phyloP scores from a whole-genome alignment of 345 rosid genomes.

The Moricandia moricandioides region DNA sequence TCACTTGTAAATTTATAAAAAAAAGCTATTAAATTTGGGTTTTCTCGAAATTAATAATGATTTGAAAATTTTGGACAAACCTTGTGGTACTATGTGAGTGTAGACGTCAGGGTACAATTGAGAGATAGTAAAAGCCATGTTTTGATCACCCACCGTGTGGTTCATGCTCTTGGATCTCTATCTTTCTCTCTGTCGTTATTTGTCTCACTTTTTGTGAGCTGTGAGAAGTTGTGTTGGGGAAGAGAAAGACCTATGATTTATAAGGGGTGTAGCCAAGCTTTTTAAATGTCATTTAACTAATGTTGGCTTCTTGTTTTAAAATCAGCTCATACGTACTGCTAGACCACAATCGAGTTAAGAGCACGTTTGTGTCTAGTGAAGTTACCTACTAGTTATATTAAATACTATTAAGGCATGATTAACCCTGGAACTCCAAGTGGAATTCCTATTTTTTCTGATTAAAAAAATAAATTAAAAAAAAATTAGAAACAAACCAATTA shows the following conservation, averaged over 20 bases:
- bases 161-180: constrained; percentile 28
- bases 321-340: no score
- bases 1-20: neutral
- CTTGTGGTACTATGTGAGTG: constrained; percentile 53
- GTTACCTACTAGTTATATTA: no score
- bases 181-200: neutral
- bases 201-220: constrained; percentile 37
- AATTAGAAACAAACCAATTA: no score
- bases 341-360: no score
- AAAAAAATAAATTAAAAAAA: no score
- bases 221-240: constrained; percentile 39
- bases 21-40: constrained; percentile 10
- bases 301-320: neutral
- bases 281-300: constrained; percentile 27
- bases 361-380: no score
- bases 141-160: constrained; percentile 42
- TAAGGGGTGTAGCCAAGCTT: constrained; percentile 23
- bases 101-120: constrained; percentile 55
- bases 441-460: no score
- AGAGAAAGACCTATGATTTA: constrained; percentile 40
- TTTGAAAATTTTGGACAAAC: constrained; percentile 31
- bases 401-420: no score
- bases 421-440: no score
- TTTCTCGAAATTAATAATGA: neutral
- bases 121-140: constrained; percentile 51